Evolutionary conservation across 768 basidiomycete genomes (phyloP).

Genomic region (Coprinopsis sp.): DNA sequence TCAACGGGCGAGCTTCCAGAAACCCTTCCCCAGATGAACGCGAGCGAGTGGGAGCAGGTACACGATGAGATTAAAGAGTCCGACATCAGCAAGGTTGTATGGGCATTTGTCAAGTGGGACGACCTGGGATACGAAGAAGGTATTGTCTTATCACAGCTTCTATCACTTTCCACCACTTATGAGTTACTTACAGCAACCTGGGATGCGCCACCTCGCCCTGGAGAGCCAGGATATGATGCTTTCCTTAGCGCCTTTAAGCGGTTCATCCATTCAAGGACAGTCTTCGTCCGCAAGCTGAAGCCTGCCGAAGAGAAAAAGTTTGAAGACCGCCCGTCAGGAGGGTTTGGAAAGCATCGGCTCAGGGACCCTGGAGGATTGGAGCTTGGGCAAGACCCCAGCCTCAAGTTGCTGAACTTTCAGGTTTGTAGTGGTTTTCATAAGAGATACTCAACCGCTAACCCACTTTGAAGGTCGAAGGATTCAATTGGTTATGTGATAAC

Average conservation of each 20-base stretch:
- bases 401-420: conserved; percentile 87
- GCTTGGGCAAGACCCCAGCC: conserved; percentile 57
- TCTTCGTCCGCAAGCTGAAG: conserved; percentile 52
- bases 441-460: neutral
- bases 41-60: conserved; percentile 57
- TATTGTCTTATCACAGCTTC: conserved; percentile 27
- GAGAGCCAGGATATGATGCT: conserved; percentile 53
- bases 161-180: neutral
- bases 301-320: conserved; percentile 37
- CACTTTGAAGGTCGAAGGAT: conserved; percentile 58
- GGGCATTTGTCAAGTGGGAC: conserved; percentile 90
- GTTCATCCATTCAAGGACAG: conserved; percentile 58
- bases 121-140: conserved; percentile 93
- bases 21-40: conserved; percentile 46
- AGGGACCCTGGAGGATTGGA: conserved; percentile 52
- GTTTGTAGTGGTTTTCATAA: conserved; percentile 30
- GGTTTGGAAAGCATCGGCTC: conserved; percentile 43
- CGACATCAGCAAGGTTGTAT: conserved; percentile 61
- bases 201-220: conserved; percentile 77
- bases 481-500: conserved; percentile 81
- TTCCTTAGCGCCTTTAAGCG: conserved; percentile 65
- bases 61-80: conserved; percentile 39
- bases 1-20: conserved; percentile 63
- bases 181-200: conserved; percentile 61
- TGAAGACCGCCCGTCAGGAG: conserved; percentile 52